Percentiles rank a stretch among this genome's conserved stretches.
phyloP scores from a whole-genome alignment of 176 grass and related monocot genomes.

The Aegilops bicornis region DNA sequence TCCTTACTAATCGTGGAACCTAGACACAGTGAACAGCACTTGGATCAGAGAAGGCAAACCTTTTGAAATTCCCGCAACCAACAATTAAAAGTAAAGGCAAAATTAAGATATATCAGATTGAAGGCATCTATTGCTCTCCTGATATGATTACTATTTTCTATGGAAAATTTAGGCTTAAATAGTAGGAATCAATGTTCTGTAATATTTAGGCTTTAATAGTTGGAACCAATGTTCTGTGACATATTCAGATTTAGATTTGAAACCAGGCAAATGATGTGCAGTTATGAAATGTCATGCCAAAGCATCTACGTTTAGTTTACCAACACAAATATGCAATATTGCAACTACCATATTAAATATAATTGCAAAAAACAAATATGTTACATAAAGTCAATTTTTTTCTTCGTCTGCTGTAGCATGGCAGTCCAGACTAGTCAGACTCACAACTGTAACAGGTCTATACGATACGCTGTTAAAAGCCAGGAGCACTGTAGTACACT shows the following conservation, averaged over 20 bases:
- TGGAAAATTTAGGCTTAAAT: not conserved
- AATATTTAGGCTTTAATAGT: not conserved
- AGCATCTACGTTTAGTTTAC: not conserved
- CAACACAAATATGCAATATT: not conserved
- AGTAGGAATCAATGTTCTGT: not conserved
- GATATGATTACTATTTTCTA: slow-evolving; percentile 1
- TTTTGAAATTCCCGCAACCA: not conserved
- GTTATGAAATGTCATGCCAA: not conserved
- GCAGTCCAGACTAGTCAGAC: not conserved
- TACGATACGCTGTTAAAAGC: not conserved
- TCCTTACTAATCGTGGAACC: slow-evolving; percentile 97
- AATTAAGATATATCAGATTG: slow-evolving; percentile 10
- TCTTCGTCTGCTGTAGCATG: not conserved
- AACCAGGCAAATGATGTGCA: not conserved
- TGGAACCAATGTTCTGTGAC: not conserved
- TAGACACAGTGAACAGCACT: slow-evolving; percentile 31
- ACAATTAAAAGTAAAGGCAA: slow-evolving; percentile 14
- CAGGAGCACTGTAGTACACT: not conserved
- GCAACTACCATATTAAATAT: not conserved
- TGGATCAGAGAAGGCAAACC: slow-evolving; percentile 17
- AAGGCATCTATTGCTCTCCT: not conserved
- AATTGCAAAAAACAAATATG: not conserved
- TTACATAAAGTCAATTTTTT: not conserved
- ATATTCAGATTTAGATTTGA: not conserved
- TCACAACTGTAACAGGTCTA: not conserved